Conservation (phyloP, 768 basidiomycete species). For the Termitomyces sp. region DNA sequence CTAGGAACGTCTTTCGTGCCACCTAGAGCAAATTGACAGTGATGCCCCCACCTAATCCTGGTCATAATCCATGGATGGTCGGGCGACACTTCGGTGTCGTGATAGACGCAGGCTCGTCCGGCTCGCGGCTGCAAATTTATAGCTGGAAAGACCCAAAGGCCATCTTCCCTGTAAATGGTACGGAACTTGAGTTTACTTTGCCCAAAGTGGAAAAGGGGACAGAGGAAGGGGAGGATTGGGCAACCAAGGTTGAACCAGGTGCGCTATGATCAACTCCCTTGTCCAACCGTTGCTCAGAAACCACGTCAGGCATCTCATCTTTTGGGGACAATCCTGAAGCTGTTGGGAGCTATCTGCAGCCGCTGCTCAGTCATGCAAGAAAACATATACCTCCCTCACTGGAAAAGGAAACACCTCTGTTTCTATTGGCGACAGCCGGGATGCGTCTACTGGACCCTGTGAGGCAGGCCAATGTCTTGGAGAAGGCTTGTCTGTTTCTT, state of each 20-base stretch:
- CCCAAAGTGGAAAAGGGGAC: slow-evolving; percentile 94
- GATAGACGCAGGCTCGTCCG: slow-evolving; percentile 98
- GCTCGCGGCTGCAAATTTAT: slow-evolving; percentile 93
- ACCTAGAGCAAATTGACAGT: background rate
- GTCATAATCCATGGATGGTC: slow-evolving; percentile 67
- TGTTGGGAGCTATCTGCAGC: slow-evolving; percentile 72
- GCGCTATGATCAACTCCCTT: slow-evolving; percentile 19
- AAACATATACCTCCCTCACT: slow-evolving; percentile 83
- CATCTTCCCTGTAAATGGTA: slow-evolving; percentile 41
- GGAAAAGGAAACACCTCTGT: slow-evolving; percentile 81
- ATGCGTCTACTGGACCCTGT: slow-evolving; percentile 81
- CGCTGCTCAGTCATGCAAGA: slow-evolving; percentile 78
- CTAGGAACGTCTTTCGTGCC: background rate
- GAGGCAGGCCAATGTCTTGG: slow-evolving; percentile 69
- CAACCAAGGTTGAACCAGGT: slow-evolving; percentile 93
- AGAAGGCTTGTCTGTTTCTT: slow-evolving; percentile 73
- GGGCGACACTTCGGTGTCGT: slow-evolving; percentile 88
- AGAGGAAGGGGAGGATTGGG: slow-evolving; percentile 74
- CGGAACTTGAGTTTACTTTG: slow-evolving; percentile 48
- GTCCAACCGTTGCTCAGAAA: background rate
- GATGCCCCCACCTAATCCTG: slow-evolving; percentile 70
- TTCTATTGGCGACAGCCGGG: slow-evolving; percentile 93
- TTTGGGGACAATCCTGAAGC: slow-evolving; percentile 63
- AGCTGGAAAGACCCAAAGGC: slow-evolving; percentile 86
- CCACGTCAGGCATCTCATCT: slow-evolving; percentile 72